Base-by-base conservation (phyloP, 208 protist genomes). In the Lotmaria passim region DNA sequence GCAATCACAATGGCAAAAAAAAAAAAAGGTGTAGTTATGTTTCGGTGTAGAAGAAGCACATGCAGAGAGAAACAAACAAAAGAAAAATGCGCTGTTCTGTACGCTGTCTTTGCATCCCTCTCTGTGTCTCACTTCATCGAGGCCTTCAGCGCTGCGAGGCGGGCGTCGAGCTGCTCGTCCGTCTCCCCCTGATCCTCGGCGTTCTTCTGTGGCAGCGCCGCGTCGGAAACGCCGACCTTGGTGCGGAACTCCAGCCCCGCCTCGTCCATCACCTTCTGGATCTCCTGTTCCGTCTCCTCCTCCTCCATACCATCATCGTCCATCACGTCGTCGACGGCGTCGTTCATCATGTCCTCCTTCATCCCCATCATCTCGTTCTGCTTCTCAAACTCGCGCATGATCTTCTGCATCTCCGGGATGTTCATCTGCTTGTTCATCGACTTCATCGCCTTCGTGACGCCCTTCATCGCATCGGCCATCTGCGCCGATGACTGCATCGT, bases 281-380 rank as follows among this genome's bases (percentile, higher is more conserved):
- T 90, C 65, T 95, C 88, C 41, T 86, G 66, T 67, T 97, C 93
- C 11, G 91, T 96, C 66, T 97, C 91, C 34, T 87, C 93, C 75
- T 97, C 91, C 78, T 96, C 91, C 51, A 88, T 86, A 46, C 87
- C 93, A n/a, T 96, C 91, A 28, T 96, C 91, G 56, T 97, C 91
- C 83, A 97, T 91, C 39, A 87, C 91, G 55, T 95, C 89, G 69
- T 98, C 95, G 44, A 98, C 87, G 34, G 87, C 87, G 74, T 99
- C 97, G 63, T 87, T 89, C 96, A 99, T 99, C 96, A 99, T 99
- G 56, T 99, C 98, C 68, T 99, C 94, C 89, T 99, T 99, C 97
- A 98, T 98, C 36, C 97, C 96, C 96, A 99, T 98, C 79, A 97
- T 92, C 59, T 98, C 96, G 78, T 96, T 98, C 78, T 99, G 88